A percentile compares a stretch with the other conserved stretches of the same genome.
These are phyloP conservation scores for Candida freyschussii DNA, from an alignment of 1,139 yeast genomes.

Conservation along the genomic window DNA sequence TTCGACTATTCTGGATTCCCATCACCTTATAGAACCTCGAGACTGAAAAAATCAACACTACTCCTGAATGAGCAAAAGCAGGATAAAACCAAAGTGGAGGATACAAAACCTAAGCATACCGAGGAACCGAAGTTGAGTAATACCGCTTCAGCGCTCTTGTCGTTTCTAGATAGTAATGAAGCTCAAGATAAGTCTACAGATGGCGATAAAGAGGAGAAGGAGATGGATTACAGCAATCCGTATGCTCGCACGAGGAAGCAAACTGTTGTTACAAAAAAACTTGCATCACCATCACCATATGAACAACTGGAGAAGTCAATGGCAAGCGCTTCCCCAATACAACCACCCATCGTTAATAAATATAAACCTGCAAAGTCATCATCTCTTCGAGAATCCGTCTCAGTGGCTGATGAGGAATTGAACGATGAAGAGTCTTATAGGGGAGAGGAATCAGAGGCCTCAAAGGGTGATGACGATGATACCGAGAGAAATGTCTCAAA, in stretches of 20 bases:
- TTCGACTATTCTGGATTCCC: slow-evolving; percentile 63
- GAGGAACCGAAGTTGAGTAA: slow-evolving; percentile 39
- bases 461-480: slow-evolving; percentile 3
- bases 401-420: slow-evolving; percentile 7
- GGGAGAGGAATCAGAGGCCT: neutral
- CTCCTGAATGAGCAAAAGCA: slow-evolving; percentile 6
- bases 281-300: slow-evolving; percentile 13
- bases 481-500: slow-evolving; percentile 1
- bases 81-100: slow-evolving; percentile 8
- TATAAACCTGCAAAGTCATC: slow-evolving; percentile 34
- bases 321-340: slow-evolving; percentile 2
- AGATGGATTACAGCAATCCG: slow-evolving; percentile 46
- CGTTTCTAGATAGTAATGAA: slow-evolving; percentile 48
- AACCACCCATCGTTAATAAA: slow-evolving; percentile 14
- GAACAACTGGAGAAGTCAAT: slow-evolving; percentile 20
- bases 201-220: slow-evolving; percentile 7
- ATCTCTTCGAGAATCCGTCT: slow-evolving; percentile 30
- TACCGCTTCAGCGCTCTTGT: slow-evolving; percentile 62
- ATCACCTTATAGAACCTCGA: slow-evolving; percentile 56
- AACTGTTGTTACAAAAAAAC: slow-evolving; percentile 4
- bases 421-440: slow-evolving; percentile 2
- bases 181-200: slow-evolving; percentile 32
- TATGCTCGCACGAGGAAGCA: slow-evolving; percentile 35
- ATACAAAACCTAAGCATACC: slow-evolving; percentile 3
- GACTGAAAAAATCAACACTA: slow-evolving; percentile 25